Evolutionary conservation across 495 filamentous ascomycete species (phyloP).

Genomic region (Daldinia loculata): DNA sequence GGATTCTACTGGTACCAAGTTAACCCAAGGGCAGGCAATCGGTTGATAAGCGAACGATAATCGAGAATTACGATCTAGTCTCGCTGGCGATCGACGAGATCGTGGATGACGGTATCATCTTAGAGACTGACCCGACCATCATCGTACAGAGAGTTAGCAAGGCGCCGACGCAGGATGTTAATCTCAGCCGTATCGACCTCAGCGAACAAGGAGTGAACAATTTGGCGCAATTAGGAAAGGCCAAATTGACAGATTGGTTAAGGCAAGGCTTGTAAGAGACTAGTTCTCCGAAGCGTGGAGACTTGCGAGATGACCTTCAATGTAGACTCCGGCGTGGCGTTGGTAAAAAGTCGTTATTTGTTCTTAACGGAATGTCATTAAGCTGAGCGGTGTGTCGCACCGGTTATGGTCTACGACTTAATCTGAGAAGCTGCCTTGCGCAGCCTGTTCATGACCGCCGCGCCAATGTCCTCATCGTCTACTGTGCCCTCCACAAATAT

Average conservation of each 20-base stretch:
- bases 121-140: slow-evolving; percentile 94
- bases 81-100: slow-evolving; percentile 95
- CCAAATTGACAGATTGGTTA: slow-evolving; percentile 88
- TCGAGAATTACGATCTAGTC: slow-evolving; percentile 96
- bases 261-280: slow-evolving; percentile 71
- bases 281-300: slow-evolving; percentile 13
- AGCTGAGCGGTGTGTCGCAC: slow-evolving; percentile 15
- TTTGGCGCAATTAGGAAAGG: slow-evolving; percentile 93
- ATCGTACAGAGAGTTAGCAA: slow-evolving; percentile 90
- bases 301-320: slow-evolving; percentile 24
- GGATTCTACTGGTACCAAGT: not conserved
- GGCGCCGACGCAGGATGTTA: slow-evolving; percentile 90
- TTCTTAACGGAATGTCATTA: slow-evolving; percentile 37
- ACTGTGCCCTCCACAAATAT: slow-evolving; percentile 93
- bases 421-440: slow-evolving; percentile 81
- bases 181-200: slow-evolving; percentile 91
- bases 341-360: slow-evolving; percentile 44
- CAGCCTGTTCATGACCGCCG: slow-evolving; percentile 94
- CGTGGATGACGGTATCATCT: slow-evolving; percentile 93
- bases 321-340: slow-evolving; percentile 42
- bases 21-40: slow-evolving; percentile 69
- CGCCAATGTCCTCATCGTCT: slow-evolving; percentile 83
- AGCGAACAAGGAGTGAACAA: slow-evolving; percentile 96
- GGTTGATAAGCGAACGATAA: slow-evolving; percentile 94
- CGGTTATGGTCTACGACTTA: slow-evolving; percentile 48